A percentile compares a stretch with the other conserved stretches of the same genome.
These are phyloP conservation scores for Trichocladium uniseriatum DNA, from an alignment of 495 filamentous ascomycete species.

Conservation along the genomic window DNA sequence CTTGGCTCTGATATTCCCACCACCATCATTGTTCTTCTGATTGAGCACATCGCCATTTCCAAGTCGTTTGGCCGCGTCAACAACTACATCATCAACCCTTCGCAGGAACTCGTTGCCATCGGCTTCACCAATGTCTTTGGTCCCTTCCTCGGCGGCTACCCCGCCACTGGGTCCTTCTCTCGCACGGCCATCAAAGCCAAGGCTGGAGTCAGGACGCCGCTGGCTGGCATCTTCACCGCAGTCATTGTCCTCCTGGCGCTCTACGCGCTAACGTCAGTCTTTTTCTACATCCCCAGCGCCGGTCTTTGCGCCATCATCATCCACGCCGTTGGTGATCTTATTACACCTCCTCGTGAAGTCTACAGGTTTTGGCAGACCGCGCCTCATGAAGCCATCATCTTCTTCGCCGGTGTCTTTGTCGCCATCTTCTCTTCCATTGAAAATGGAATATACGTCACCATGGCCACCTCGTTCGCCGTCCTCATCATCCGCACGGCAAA, in stretches of 20 bases:
- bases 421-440: conserved; percentile 44
- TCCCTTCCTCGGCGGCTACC: conserved; percentile 45
- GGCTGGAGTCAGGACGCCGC: conserved; percentile 43
- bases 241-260: conserved; percentile 44
- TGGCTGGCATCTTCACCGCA: conserved; percentile 44
- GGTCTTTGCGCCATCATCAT: conserved; percentile 42
- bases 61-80: conserved; percentile 47
- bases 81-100: conserved; percentile 47
- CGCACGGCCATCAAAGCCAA: conserved; percentile 44
- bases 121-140: conserved; percentile 45
- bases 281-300: conserved; percentile 42
- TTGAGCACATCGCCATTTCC: conserved; percentile 48
- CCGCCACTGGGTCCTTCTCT: conserved; percentile 46
- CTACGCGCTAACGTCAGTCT: conserved; percentile 43
- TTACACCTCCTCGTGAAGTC: conserved; percentile 38
- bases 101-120: conserved; percentile 46
- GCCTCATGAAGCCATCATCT: conserved; percentile 43
- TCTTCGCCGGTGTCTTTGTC: conserved; percentile 43
- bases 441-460: conserved; percentile 44
- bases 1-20: conserved; percentile 29
- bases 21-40: conserved; percentile 41
- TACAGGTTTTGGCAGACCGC: conserved; percentile 45
- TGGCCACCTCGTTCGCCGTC: conserved; percentile 34
- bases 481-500: conserved; percentile 40
- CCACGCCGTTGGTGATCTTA: conserved; percentile 44